These are phyloP conservation scores for Corylus americana DNA, from an alignment of 306 rosid genomes.

Conservation along the genomic window DNA sequence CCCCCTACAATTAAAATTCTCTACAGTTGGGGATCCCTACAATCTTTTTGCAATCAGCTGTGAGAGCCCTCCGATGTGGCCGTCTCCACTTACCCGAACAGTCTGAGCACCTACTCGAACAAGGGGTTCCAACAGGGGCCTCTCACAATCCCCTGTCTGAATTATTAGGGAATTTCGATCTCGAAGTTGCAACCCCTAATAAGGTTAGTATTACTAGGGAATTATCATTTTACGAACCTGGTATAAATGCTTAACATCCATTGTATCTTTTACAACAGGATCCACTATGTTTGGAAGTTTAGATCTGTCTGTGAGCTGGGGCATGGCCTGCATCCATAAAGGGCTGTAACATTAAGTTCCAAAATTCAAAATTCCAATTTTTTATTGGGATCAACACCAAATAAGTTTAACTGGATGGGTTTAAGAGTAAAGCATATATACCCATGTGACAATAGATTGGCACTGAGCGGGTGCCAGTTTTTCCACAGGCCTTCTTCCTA, in stretches of 20 bases:
- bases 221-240: slow-evolving; percentile 53
- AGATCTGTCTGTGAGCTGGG: slow-evolving; percentile 87
- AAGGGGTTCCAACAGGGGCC: too few relatives aligned
- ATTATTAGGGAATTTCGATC: too few relatives aligned
- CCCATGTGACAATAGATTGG: slow-evolving; percentile 99
- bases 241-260: slow-evolving; percentile 85
- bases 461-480: slow-evolving; percentile 82
- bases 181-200: too few relatives aligned
- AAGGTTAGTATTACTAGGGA: not conserved
- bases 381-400: slow-evolving; percentile 10
- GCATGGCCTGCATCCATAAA: slow-evolving; percentile 80
- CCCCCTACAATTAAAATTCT: too few relatives aligned
- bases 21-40: too few relatives aligned
- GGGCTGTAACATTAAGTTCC: slow-evolving; percentile 13
- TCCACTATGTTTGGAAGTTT: slow-evolving; percentile 85
- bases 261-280: slow-evolving; percentile 68
- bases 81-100: too few relatives aligned
- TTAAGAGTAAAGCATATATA: slow-evolving; percentile 31
- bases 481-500: slow-evolving; percentile 86
- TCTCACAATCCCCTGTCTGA: too few relatives aligned
- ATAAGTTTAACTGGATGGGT: not conserved
- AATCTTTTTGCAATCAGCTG: too few relatives aligned
- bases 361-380: not conserved
- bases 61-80: too few relatives aligned
- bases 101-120: too few relatives aligned